Base-by-base conservation (phyloP, 768 basidiomycete species). In the Kondoa malvinella region DNA sequence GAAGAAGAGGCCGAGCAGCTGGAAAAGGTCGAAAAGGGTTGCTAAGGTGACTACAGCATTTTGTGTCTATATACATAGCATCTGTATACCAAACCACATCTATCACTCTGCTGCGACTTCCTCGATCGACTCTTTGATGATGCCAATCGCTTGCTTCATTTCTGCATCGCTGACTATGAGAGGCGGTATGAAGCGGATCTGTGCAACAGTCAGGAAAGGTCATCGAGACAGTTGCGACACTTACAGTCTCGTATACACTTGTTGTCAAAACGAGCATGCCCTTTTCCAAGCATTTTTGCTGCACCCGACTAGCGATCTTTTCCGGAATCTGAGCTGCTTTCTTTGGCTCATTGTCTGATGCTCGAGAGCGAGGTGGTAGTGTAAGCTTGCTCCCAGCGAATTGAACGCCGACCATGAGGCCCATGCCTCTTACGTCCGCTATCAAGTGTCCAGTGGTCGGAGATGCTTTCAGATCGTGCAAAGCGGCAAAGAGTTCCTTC, bases 261-360 rank as follows among this genome's bases (percentile, higher is more conserved):
- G 92, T 95, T 15, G 92, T 94, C 68, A 96, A 80, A 56, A 94
- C 83, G 62, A 95, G 76, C 80, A 96, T 78, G 26, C 88, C 90
- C 75, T 88, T 86, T 75, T 91, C 87, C 16, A 16, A 33, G 27
- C 92, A 95, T 73, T 80, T 82, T 73, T 78, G 77, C 57, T 82
- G 81, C 1, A 79, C 80, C 0, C 69, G n/a, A 30, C 71, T 69
- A n/a, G 67, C 71, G 50, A 73, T 67, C 59, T 75, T 75, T 57
- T n/a, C 64, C 12, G 78, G 76, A 4, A 77, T 71, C 16, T 74
- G 71, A 56, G 74, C 72, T 69, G 72, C 75, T 50, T 76, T 69
- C 15, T 77, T 78, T 0, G 66, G 59, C 4, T 69, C 67, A 8
- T 74, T 73, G 68, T 72, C 72, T 58, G 70, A 65, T 59, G 58